Evolutionary conservation across 192 early-diverging fungal species (phyloP), one percentile per base, ranked within the genome.

Genomic region (Coemansia sp.): DNA sequence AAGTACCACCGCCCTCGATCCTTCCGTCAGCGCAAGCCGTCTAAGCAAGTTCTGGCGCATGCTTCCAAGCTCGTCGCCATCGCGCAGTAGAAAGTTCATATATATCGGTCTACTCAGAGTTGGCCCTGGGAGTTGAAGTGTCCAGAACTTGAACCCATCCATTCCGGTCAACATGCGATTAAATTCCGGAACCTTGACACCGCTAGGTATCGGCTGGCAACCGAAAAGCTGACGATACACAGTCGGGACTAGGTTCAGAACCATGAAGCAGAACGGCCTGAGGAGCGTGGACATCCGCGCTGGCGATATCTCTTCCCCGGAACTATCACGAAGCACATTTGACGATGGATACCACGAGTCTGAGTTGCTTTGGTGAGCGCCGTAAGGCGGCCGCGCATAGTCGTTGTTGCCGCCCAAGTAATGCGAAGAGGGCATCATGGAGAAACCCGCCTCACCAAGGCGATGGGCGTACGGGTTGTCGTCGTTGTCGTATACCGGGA

Each of bases 201-300:
- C 74, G 0, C 10, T 21, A 6, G 57, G 5, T 37, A 73, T 34
- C 27, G 68, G 63, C 45, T 51, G 54, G 44, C 70, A 69, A 1
- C 71, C 65, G 44, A 57, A 77, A 19, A 73, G 68, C 19, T 62
- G 59, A 3, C 39, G n/a, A 45, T 81, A 81, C 17, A 73, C 54
- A 1, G 44, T 44, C 41, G 33, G 33, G 4, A 81, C 34, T 51
- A 44, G 35, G 1, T 39, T 21, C 24, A 67, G 36, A 8, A 50
- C 62, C 3, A 81, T 41, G 10, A 59, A 73, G 36, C 67, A 51
- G 61, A 77, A 81, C 17, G 79, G 79, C 2, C 71, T 68, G 16
- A 73, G n/a, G 27, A 81, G 41, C 8, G 29, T 24, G 1, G 64
- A 69, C 17, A 81, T 42, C 6, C 67, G 61, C 40, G 64, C 70